Conservation (phyloP, 257 asterid species). For the Gentiana dahurica region DNA sequence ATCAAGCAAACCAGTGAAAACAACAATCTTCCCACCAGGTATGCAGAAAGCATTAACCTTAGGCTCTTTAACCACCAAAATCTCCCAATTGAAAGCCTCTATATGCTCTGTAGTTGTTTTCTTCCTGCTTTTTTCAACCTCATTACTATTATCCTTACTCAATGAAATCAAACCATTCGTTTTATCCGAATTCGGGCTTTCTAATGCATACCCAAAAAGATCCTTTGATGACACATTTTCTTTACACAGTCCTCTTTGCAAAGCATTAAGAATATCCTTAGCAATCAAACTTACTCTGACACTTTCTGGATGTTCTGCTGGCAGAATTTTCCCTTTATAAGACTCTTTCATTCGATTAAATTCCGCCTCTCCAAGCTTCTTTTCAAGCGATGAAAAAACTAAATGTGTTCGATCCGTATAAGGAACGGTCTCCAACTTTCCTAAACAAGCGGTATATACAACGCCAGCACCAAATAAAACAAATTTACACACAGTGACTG, state of each 20-base stretch:
- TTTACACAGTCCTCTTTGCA: slow-evolving; percentile 70
- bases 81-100: slow-evolving; percentile 90
- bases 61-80: slow-evolving; percentile 68
- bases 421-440: slow-evolving; percentile 84
- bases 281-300: slow-evolving; percentile 65
- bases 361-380: slow-evolving; percentile 48
- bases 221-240: slow-evolving; percentile 68
- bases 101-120: slow-evolving; percentile 46
- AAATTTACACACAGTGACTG: slow-evolving; percentile 25
- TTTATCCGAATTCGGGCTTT: slow-evolving; percentile 15
- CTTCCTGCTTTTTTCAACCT: slow-evolving; percentile 71
- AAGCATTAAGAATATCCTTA: slow-evolving; percentile 55
- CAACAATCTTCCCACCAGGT: slow-evolving; percentile 99
- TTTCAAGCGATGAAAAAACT: slow-evolving; percentile 66
- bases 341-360: slow-evolving; percentile 37
- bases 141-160: slow-evolving; percentile 41
- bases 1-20: slow-evolving; percentile 72
- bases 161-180: slow-evolving; percentile 23
- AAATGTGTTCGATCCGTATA: slow-evolving; percentile 78
- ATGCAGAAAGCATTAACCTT: slow-evolving; percentile 63
- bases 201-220: slow-evolving; percentile 35
- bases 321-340: slow-evolving; percentile 65
- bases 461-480: slow-evolving; percentile 57
- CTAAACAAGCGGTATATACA: slow-evolving; percentile 52
- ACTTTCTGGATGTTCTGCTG: slow-evolving; percentile 85